Conservation (phyloP, 306 rosid genomes). For the Quercus glauca region DNA sequence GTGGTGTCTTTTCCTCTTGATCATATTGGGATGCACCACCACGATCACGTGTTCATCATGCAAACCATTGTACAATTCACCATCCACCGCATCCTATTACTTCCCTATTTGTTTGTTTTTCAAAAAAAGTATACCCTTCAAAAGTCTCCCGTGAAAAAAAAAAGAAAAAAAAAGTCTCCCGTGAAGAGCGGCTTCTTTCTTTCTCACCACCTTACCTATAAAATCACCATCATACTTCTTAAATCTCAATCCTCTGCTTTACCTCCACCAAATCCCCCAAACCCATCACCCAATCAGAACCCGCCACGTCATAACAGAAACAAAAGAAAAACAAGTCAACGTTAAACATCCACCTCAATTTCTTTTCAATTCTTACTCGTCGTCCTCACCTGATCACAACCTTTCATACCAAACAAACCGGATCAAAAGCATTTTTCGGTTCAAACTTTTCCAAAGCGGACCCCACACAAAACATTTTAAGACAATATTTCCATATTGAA, state of each 20-base stretch:
- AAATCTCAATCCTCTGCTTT: no score
- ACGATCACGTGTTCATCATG: background rate
- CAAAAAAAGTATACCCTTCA: background rate
- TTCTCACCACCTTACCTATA: background rate
- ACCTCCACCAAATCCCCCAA: background rate
- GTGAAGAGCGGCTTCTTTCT: background rate
- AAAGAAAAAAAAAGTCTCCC: background rate
- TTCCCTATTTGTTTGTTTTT: background rate
- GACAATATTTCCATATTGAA: no score
- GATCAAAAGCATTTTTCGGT: background rate
- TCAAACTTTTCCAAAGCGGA: constrained; percentile 17
- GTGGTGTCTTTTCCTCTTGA: background rate
- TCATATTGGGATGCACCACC: no score
- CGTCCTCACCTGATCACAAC: background rate
- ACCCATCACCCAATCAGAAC: no score
- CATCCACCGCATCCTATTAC: background rate
- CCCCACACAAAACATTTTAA: background rate
- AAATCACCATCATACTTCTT: background rate
- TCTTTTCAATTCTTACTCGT: background rate
- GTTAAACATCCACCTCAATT: no score
- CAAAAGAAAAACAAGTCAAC: background rate
- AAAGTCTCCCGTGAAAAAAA: constrained; percentile 4
- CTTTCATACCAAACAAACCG: constrained; percentile 2
- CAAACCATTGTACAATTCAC: background rate
- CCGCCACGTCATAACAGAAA: background rate